phyloP scores from a whole-genome alignment of 2,329 filamentous ascomycete species.

The Stagonosporopsis cucurbitacearum region DNA sequence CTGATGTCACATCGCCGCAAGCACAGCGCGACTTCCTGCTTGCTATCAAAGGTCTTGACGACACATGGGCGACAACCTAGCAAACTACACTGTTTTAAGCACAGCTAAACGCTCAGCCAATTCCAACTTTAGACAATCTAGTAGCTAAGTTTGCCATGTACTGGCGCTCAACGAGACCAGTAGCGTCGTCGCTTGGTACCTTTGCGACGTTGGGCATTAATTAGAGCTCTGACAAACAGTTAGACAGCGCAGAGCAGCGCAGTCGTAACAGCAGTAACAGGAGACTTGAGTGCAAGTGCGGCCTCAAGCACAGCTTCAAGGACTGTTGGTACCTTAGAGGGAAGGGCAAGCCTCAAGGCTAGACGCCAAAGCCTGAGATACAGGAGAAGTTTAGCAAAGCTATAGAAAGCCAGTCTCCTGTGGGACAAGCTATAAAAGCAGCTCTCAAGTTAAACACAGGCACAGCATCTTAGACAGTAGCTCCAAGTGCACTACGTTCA shows the following conservation, averaged over 20 bases:
- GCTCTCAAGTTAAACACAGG: too few species aligned
- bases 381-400: conserved; percentile 6
- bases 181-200: conserved; percentile 4
- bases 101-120: neutral
- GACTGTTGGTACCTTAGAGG: too few species aligned
- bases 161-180: conserved; percentile 5
- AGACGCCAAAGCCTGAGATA: conserved; percentile 7
- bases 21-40: too few species aligned
- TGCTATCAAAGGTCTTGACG: too few species aligned
- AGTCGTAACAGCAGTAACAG: too few species aligned
- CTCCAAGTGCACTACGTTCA: neutral
- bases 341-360: conserved; percentile 3
- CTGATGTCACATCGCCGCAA: too few species aligned
- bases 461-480: too few species aligned
- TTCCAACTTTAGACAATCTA: conserved; percentile 5
- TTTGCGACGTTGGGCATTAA: conserved; percentile 9
- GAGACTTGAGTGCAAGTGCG: too few species aligned
- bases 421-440: neutral
- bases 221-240: neutral
- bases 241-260: too few species aligned
- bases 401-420: conserved; percentile 1
- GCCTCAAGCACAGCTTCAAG: too few species aligned
- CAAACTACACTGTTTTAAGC: too few species aligned
- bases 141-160: conserved; percentile 6
- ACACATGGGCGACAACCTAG: too few species aligned